Percentiles rank a stretch among this genome's conserved stretches.
Conservation (phyloP, 2,329 filamentous ascomycete species). For the Phyllosticta paracitricarpa region DNA sequence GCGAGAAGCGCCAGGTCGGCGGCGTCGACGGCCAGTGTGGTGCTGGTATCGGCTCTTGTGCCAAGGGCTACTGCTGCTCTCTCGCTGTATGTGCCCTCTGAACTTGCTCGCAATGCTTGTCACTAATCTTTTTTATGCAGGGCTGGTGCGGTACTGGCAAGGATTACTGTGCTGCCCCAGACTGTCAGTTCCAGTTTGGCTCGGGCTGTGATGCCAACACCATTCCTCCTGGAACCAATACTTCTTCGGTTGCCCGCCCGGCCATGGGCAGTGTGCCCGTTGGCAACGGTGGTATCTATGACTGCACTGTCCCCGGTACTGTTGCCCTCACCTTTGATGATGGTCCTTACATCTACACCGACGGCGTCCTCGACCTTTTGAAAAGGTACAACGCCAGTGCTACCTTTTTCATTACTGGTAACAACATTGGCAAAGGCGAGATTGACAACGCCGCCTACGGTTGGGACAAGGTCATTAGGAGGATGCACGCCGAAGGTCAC, state of each 20-base stretch:
- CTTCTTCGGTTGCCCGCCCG: slow-evolving; percentile 42
- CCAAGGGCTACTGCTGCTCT: slow-evolving; percentile 26
- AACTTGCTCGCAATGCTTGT: background rate
- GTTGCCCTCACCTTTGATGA: slow-evolving; percentile 61
- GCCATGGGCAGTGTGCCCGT: slow-evolving; percentile 46
- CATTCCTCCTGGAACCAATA: slow-evolving; percentile 45
- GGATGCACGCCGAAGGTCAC: slow-evolving; percentile 46
- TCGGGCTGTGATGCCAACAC: slow-evolving; percentile 51
- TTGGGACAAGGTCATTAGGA: slow-evolving; percentile 44
- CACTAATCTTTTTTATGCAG: background rate
- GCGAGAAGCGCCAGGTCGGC: slow-evolving; percentile 21
- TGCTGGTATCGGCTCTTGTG: slow-evolving; percentile 17
- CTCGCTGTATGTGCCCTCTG: slow-evolving; percentile 17
- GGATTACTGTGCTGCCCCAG: slow-evolving; percentile 51
- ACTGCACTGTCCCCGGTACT: slow-evolving; percentile 45
- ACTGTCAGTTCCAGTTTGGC: slow-evolving; percentile 53
- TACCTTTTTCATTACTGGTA: slow-evolving; percentile 58
- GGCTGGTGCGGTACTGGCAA: slow-evolving; percentile 45
- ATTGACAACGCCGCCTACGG: slow-evolving; percentile 42
- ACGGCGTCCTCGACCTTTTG: slow-evolving; percentile 52
- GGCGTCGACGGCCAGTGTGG: slow-evolving; percentile 24
- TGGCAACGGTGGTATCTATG: slow-evolving; percentile 47
- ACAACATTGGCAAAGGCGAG: slow-evolving; percentile 45
- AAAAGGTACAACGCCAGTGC: slow-evolving; percentile 51
- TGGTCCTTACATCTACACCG: slow-evolving; percentile 53